These are phyloP conservation scores for Wallacemonas collosoma DNA, from an alignment of 208 protist genomes.

Conservation along the genomic window DNA sequence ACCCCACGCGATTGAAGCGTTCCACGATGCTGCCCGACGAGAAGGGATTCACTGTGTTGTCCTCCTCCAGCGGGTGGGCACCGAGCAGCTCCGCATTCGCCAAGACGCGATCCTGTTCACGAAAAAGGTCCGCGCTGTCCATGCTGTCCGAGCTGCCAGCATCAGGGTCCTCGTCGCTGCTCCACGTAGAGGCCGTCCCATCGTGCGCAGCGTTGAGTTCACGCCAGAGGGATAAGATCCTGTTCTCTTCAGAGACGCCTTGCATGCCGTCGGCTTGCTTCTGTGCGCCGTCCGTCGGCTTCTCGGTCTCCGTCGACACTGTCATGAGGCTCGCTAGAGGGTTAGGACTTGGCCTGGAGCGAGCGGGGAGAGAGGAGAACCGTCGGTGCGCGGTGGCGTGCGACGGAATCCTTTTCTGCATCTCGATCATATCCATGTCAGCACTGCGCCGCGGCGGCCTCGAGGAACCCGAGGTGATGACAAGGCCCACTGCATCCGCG, in stretches of 20 bases:
- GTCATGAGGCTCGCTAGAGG: not conserved
- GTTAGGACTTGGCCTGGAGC: not conserved
- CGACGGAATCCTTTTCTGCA: not conserved
- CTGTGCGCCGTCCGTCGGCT: not conserved
- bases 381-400: not conserved
- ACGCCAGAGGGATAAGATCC: slow-evolving; percentile 1
- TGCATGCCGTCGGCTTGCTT: not conserved
- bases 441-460: not conserved
- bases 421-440: slow-evolving; percentile 13
- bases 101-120: not conserved
- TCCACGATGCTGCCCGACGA: slow-evolving; percentile 35
- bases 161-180: not conserved
- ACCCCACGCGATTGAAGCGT: slow-evolving; percentile 38
- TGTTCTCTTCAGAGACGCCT: not conserved
- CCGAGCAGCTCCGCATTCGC: slow-evolving; percentile 14
- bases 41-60: slow-evolving; percentile 25
- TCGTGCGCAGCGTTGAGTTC: not conserved
- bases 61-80: slow-evolving; percentile 16
- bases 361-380: not conserved
- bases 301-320: not conserved
- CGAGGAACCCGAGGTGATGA: not conserved
- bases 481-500: not conserved
- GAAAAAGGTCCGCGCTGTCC: slow-evolving; percentile 7
- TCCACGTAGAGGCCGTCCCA: slow-evolving; percentile 1
- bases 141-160: not conserved